Base-by-base conservation (phyloP, 2,329 filamentous ascomycete species). In the Pseudocercospora fijiensis region DNA sequence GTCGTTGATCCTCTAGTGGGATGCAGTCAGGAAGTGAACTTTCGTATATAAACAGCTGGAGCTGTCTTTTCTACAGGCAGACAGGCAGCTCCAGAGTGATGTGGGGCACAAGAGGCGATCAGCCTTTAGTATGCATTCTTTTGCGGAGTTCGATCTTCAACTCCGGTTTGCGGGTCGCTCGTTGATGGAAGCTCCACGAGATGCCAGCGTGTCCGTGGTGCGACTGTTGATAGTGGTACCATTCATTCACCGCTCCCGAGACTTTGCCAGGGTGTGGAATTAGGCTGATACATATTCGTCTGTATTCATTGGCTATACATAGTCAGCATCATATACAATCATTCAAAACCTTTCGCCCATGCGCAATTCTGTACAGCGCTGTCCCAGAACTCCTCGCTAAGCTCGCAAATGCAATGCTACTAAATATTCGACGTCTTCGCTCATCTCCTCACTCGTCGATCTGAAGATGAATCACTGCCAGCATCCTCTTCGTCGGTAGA, bases 401-500 rank as follows among this genome's bases (percentile, higher is more conserved):
- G n/a, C 49, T 37, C 20, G 45, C 37, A 37, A 33, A 56, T 33
- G 27, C 52, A 52, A 52, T 52, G 52, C 27, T 7, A 22, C 27
- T 7, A 22, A 18, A 56, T 37, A 9, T 22, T 30, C 3, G 45
- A 49, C 18, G 45, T 7, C 4, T 7, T 20, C 9, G 4, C n/a
- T 24, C 22, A 49, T 49, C 45, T 49, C 18, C 45, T 20, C 18
- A 49, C 45, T 49, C 22, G 56, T 27, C 49, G 24, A 16, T 57
- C 58, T 26, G 63, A 59, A 20, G 63, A 62, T 20, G 63, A 18
- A 9, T 52, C 58, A 27, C 61, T 65, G 2, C 56, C 65, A 18
- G 45, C 63, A 13, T 79, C 81, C 16, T 81, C 80, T 11, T 83
- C 81, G 59, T 82, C 81, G 30, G 76, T 77, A 30, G 43, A 75